These are phyloP conservation scores for Hymenoscyphus salicellus DNA, from an alignment of 2,329 filamentous ascomycete genomes.

Conservation along the genomic window DNA sequence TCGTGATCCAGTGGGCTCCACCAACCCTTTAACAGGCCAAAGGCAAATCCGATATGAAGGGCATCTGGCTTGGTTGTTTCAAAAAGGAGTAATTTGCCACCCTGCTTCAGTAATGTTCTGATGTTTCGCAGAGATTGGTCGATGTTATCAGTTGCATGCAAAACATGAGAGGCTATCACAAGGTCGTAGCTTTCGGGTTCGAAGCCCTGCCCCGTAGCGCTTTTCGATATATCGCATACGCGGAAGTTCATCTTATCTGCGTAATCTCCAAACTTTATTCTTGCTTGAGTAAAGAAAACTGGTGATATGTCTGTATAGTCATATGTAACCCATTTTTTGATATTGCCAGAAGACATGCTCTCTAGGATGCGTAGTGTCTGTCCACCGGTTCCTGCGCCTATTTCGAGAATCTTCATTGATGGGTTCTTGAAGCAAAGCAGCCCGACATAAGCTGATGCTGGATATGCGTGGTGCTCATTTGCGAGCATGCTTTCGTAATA, in stretches of 20 bases:
- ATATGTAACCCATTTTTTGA: background rate
- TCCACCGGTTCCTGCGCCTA: slow-evolving; percentile 13
- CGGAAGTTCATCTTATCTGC: slow-evolving; percentile 31
- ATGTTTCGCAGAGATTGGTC: slow-evolving; percentile 19
- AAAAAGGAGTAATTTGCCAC: slow-evolving; percentile 13
- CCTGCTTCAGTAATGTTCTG: slow-evolving; percentile 21
- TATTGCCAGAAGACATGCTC: slow-evolving; percentile 7
- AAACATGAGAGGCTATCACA: slow-evolving; percentile 26
- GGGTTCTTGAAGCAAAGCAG: slow-evolving; percentile 21
- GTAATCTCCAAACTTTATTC: background rate
- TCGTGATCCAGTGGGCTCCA: slow-evolving; percentile 26
- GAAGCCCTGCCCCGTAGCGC: slow-evolving; percentile 25
- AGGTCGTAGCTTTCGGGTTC: slow-evolving; percentile 27
- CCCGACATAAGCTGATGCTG: background rate
- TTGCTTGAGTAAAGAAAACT: background rate
- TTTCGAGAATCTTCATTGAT: slow-evolving; percentile 24
- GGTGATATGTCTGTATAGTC: slow-evolving; percentile 3
- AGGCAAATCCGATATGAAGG: slow-evolving; percentile 16
- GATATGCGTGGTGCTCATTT: background rate
- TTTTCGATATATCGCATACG: slow-evolving; percentile 27
- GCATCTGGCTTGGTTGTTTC: background rate
- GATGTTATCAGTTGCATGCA: slow-evolving; percentile 24
- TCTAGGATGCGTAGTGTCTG: slow-evolving; percentile 1
- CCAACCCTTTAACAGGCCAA: slow-evolving; percentile 40
- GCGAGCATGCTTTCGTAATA: slow-evolving; percentile 3